Base-by-base conservation (phyloP, 148 eudicot genomes). In the Rheum nobile region DNA sequence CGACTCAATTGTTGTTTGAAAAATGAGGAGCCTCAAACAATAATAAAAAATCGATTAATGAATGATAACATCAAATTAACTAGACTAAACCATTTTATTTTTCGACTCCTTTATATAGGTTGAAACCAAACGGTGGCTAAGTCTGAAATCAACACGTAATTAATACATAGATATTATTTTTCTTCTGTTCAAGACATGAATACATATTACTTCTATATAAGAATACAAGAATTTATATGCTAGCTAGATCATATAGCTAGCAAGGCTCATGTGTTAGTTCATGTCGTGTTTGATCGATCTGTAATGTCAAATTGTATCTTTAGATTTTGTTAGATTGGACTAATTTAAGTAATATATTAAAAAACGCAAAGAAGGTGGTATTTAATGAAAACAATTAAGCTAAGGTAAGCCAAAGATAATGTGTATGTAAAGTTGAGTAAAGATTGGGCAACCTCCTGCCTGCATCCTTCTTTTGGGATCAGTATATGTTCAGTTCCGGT, bases 391-490 rank as follows among this genome's bases (percentile, higher is more conserved):
- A 57, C 67, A 69, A n/a, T n/a, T n/a, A n/a, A 12, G 75, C 24
- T 34, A 74, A 75, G 71, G 31, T 26, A 28, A 57, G 67, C 14
- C 26, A 28, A 28, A 65, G 39, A 65, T 32, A 65, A 65, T 65
- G 70, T 65, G 70, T 65, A 32, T 32, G 70, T 65, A 59, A 65
- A 35, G 75, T 84, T 82, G 91, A 88, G 89, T 85, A 83, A 72
- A 78, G 84, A 87, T 77, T 78, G 86, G 88, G 85, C 85, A 87
- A 87, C 57, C 78, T 77, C 73, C 6, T 50, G 67, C 24, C 71
- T 54, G 77, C 69, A 75, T 21, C 34, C 38, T 21, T 59, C 75
- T 37, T 55, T 68, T 67, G 26, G 71, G 72, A 26, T 37, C 5
- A 46, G 71, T 13, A 41, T 73, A 48, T 35, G 72, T 77, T 70